These are phyloP conservation scores for Hypomyces perniciosus DNA, from an alignment of 2,329 filamentous ascomycete genomes.

Conservation along the genomic window DNA sequence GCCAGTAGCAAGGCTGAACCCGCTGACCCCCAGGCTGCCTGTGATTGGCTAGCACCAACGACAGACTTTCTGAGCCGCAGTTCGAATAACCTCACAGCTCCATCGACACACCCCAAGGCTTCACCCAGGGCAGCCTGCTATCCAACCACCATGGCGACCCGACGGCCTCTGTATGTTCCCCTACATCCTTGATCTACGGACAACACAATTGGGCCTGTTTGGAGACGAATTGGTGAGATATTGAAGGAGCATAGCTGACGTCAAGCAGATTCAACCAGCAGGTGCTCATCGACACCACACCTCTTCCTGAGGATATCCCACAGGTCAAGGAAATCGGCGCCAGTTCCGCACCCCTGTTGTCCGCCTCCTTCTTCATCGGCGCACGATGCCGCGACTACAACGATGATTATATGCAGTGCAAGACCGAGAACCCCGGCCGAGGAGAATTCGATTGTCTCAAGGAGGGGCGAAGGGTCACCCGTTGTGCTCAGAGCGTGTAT, in stretches of 20 bases:
- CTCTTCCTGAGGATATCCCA: conserved; percentile 85
- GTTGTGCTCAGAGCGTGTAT: conserved; percentile 94
- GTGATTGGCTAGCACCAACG: conserved; percentile 27
- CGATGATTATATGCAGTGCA: conserved; percentile 99
- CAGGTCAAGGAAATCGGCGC: conserved; percentile 89
- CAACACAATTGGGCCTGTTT: neutral
- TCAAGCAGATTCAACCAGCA: conserved; percentile 80
- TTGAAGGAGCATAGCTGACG: neutral
- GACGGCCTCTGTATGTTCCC: conserved; percentile 37
- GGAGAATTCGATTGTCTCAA: conserved; percentile 93
- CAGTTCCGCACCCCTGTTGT: conserved; percentile 85
- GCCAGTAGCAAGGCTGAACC: conserved; percentile 5
- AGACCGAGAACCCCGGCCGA: conserved; percentile 83
- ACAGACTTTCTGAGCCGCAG: conserved; percentile 21
- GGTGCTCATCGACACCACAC: conserved; percentile 90
- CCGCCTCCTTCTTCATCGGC: conserved; percentile 94
- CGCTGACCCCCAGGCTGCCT: conserved; percentile 8
- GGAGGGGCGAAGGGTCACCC: conserved; percentile 92
- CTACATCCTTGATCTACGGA: neutral
- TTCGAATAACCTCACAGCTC: conserved; percentile 28
- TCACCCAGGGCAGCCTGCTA: conserved; percentile 23
- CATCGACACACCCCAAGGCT: conserved; percentile 23
- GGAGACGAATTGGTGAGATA: conserved; percentile 4
- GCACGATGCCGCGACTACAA: conserved; percentile 92
- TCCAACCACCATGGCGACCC: conserved; percentile 34